phyloP scores from a whole-genome alignment of 768 basidiomycete species.

The Phylloporus sp. region DNA sequence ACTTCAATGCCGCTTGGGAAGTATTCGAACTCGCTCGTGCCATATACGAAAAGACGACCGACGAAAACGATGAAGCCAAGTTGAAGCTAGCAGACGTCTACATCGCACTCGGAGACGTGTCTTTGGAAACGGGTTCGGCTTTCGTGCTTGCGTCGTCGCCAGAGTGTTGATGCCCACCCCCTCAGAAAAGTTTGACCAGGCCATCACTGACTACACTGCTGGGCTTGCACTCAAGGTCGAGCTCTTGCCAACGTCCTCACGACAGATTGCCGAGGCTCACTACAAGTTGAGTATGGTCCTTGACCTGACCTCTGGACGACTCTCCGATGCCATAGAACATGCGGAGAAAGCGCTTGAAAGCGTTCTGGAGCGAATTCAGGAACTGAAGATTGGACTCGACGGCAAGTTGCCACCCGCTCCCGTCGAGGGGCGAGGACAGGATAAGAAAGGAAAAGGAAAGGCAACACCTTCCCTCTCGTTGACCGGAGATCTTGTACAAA shows the following conservation, averaged over 20 bases:
- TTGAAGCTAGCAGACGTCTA: constrained; percentile 90
- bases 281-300: constrained; percentile 93
- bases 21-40: constrained; percentile 91
- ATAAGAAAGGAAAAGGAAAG: constrained; percentile 70
- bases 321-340: constrained; percentile 76
- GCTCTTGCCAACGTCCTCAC: constrained; percentile 80
- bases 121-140: constrained; percentile 85
- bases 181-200: constrained; percentile 93
- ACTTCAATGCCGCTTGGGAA: constrained; percentile 98
- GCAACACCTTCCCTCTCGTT: constrained; percentile 38
- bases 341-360: constrained; percentile 77
- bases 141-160: not conserved
- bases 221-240: constrained; percentile 68
- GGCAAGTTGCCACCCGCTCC: constrained; percentile 34
- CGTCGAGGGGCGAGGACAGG: constrained; percentile 29
- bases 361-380: constrained; percentile 62
- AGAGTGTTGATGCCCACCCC: not conserved
- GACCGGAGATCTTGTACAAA: constrained; percentile 49
- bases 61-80: constrained; percentile 54
- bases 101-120: constrained; percentile 91
- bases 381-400: constrained; percentile 46
- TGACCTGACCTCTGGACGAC: constrained; percentile 81
- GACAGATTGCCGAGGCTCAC: constrained; percentile 90
- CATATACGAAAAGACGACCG: constrained; percentile 68
- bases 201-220: constrained; percentile 79